Conservation (phyloP, 768 basidiomycete genomes). For the Panaeolus papilionaceus region DNA sequence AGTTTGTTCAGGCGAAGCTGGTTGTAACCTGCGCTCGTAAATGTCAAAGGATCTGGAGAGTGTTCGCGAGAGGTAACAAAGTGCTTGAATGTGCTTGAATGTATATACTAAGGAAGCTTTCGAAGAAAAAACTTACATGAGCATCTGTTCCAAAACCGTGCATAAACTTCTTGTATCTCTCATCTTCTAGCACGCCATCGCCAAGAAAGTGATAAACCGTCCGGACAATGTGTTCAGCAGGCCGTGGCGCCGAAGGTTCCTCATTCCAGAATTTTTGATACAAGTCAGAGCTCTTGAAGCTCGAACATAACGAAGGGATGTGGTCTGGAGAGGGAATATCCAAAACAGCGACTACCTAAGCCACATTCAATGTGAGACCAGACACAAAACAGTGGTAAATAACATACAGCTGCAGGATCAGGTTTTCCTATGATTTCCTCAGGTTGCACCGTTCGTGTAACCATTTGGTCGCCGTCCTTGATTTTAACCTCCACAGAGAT, state of each 20-base stretch:
- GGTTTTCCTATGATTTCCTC: slow-evolving; percentile 66
- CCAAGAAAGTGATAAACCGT: slow-evolving; percentile 78
- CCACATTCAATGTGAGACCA: slow-evolving; percentile 6
- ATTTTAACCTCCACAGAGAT: slow-evolving; percentile 63
- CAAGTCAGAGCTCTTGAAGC: slow-evolving; percentile 52
- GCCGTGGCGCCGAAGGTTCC: slow-evolving; percentile 42
- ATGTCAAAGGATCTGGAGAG: slow-evolving; percentile 69
- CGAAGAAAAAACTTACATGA: slow-evolving; percentile 49
- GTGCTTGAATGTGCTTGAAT: slow-evolving; percentile 56
- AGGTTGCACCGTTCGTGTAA: slow-evolving; percentile 58
- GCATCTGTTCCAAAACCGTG: slow-evolving; percentile 61
- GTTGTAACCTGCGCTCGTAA: slow-evolving; percentile 73
- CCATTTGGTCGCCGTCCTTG: slow-evolving; percentile 45
- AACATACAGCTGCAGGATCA: slow-evolving; percentile 53
- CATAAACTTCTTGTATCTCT: slow-evolving; percentile 77
- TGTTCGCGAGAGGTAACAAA: slow-evolving; percentile 71
- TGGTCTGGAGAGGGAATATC: slow-evolving; percentile 72
- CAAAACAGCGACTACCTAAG: slow-evolving; percentile 67
- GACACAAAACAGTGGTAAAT: slow-evolving; percentile 17
- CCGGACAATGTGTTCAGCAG: slow-evolving; percentile 48
- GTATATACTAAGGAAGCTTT: background rate
- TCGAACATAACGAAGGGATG: slow-evolving; percentile 55
- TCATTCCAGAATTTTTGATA: slow-evolving; percentile 57
- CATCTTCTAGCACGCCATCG: slow-evolving; percentile 70
- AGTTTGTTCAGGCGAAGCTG: slow-evolving; percentile 76